phyloP scores from a whole-genome alignment of 768 basidiomycete genomes.

The Amanita subjunquillea region DNA sequence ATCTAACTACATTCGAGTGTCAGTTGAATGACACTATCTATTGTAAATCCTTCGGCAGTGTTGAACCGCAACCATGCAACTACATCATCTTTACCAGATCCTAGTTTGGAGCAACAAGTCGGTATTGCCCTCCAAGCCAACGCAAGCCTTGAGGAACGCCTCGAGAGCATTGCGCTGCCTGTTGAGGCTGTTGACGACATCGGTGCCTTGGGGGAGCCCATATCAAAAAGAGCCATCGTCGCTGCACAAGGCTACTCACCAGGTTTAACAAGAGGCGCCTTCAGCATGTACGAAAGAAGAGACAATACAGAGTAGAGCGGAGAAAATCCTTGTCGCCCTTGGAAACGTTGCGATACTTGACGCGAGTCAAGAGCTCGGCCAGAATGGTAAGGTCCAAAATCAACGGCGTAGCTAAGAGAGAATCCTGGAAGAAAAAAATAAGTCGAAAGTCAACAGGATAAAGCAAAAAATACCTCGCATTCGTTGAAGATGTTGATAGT shows the following conservation, averaged over 20 bases:
- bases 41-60: background rate
- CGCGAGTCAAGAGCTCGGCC: conserved; percentile 87
- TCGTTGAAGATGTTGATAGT: conserved; percentile 98
- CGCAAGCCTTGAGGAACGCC: conserved; percentile 87
- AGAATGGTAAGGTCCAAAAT: conserved; percentile 92
- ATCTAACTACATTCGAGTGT: background rate
- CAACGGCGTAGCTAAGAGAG: conserved; percentile 89
- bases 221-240: background rate
- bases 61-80: background rate
- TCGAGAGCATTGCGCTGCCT: conserved; percentile 94
- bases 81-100: conserved; percentile 58
- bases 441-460: background rate
- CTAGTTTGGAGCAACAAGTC: conserved; percentile 84
- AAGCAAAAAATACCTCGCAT: conserved; percentile 59
- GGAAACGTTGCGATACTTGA: conserved; percentile 66
- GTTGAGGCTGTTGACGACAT: conserved; percentile 91
- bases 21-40: background rate
- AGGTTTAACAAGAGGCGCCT: conserved; percentile 95
- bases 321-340: conserved; percentile 43
- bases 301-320: conserved; percentile 89
- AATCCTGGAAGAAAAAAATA: conserved; percentile 47
- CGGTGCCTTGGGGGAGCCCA: conserved; percentile 39
- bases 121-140: conserved; percentile 73
- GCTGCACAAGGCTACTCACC: conserved; percentile 26
- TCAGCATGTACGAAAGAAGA: conserved; percentile 93